A percentile compares a stretch with the other conserved stretches of the same genome.
Conservation (phyloP, 768 basidiomycete genomes). For the Tubosaeta sp. region DNA sequence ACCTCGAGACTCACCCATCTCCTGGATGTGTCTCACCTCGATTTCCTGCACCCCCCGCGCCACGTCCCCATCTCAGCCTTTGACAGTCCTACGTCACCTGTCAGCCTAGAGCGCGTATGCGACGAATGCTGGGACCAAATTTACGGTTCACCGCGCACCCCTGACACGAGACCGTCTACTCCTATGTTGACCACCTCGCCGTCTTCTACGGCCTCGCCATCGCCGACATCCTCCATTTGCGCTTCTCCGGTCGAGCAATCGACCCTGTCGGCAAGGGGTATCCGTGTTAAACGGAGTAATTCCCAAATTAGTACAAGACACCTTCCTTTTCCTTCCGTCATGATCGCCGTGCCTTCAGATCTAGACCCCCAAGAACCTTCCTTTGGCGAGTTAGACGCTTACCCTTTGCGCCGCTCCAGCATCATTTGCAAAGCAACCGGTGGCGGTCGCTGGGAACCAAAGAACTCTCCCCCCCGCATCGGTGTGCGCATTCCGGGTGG, state of each 20-base stretch:
- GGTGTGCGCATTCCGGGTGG: constrained; percentile 59
- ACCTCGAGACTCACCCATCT: constrained; percentile 56
- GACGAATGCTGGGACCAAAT: constrained; percentile 76
- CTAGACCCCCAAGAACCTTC: constrained; percentile 39
- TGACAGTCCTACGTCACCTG: constrained; percentile 56
- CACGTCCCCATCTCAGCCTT: constrained; percentile 55
- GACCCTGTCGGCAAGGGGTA: constrained; percentile 12
- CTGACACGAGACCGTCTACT: constrained; percentile 34
- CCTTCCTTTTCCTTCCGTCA: constrained; percentile 23
- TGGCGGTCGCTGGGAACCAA: constrained; percentile 78
- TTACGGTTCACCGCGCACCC: constrained; percentile 49
- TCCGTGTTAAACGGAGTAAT: constrained; percentile 24
- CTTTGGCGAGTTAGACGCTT: constrained; percentile 68
- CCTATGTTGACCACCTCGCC: constrained; percentile 35
- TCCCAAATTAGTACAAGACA: constrained; percentile 27
- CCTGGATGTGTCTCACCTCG: constrained; percentile 67
- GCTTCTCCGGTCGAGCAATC: constrained; percentile 30
- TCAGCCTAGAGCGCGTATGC: constrained; percentile 61
- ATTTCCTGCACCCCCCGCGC: constrained; percentile 69
- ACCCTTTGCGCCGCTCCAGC: constrained; percentile 64
- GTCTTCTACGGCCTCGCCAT: constrained; percentile 29
- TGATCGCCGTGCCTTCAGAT: constrained; percentile 20
- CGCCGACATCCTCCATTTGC: constrained; percentile 33
- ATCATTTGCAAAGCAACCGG: constrained; percentile 74
- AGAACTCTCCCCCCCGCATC: constrained; percentile 38